A percentile compares a stretch with the other conserved stretches of the same genome.
Evolutionary conservation across 1,139 yeast species (phyloP).

Genomic region (Geotrichum carabidarum): DNA sequence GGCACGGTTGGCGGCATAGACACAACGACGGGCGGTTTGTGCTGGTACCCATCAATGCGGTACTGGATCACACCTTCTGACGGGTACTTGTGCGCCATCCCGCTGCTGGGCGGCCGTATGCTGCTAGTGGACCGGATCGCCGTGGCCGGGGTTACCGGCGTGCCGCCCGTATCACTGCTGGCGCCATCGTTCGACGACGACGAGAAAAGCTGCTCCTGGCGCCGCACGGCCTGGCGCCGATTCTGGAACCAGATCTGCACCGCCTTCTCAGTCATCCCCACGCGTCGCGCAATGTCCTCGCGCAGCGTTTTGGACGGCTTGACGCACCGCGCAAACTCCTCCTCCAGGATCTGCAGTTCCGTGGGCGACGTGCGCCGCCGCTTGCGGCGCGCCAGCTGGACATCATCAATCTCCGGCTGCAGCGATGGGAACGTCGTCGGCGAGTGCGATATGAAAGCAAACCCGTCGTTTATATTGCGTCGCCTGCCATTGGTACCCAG

Average conservation of each 20-base stretch:
- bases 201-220: slow-evolving; percentile 30
- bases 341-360: slow-evolving; percentile 73
- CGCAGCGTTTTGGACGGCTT: slow-evolving; percentile 80
- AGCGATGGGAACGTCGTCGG: slow-evolving; percentile 79
- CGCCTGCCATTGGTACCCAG: background rate
- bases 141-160: background rate
- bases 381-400: slow-evolving; percentile 84
- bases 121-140: background rate
- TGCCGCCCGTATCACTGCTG: slow-evolving; percentile 5
- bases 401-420: slow-evolving; percentile 84
- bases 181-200: slow-evolving; percentile 10
- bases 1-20: background rate
- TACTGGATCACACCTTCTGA: slow-evolving; percentile 5
- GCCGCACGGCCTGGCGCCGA: slow-evolving; percentile 77
- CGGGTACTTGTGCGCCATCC: slow-evolving; percentile 4
- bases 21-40: background rate
- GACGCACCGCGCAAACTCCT: slow-evolving; percentile 67
- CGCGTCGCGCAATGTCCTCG: slow-evolving; percentile 66
- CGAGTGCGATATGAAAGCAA: slow-evolving; percentile 80
- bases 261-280: slow-evolving; percentile 92
- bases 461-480: slow-evolving; percentile 10
- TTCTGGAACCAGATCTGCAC: slow-evolving; percentile 98
- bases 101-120: background rate
- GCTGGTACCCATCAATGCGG: slow-evolving; percentile 7
- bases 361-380: slow-evolving; percentile 91